These are phyloP conservation scores for Coniella lustricola DNA, from an alignment of 2,329 filamentous ascomycete genomes.

Conservation along the genomic window DNA sequence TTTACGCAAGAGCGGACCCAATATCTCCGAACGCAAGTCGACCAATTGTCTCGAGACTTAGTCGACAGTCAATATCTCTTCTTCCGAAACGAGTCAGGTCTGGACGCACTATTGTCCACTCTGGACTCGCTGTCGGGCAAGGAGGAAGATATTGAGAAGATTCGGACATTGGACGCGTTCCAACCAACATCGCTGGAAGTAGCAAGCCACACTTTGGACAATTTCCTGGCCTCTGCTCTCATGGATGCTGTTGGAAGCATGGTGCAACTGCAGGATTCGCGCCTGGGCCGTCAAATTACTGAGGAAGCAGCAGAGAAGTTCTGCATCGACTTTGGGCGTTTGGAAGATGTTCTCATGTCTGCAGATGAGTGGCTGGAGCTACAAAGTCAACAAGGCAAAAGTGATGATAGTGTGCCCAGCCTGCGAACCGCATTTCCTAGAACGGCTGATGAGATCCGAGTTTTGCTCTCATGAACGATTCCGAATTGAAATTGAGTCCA, in stretches of 20 bases:
- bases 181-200: constrained; percentile 53
- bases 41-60: constrained; percentile 49
- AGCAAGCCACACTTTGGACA: constrained; percentile 72
- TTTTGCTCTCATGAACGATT: constrained; percentile 43
- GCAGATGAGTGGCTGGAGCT: constrained; percentile 32
- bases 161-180: constrained; percentile 49
- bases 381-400: constrained; percentile 5
- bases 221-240: constrained; percentile 85
- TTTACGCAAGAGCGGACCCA: constrained; percentile 54
- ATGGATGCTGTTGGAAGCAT: constrained; percentile 87
- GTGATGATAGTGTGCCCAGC: constrained; percentile 21
- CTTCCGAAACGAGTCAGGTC: constrained; percentile 67
- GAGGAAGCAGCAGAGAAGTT: constrained; percentile 79
- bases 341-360: constrained; percentile 43
- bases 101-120: constrained; percentile 56
- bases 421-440: constrained; percentile 47
- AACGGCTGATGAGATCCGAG: constrained; percentile 53
- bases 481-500: not conserved
- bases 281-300: constrained; percentile 66
- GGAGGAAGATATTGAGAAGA: constrained; percentile 44
- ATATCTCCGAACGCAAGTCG: constrained; percentile 50
- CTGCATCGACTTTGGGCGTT: constrained; percentile 70
- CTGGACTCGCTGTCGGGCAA: constrained; percentile 35
- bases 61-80: constrained; percentile 63
- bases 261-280: constrained; percentile 63